These are phyloP conservation scores for Aspergillus aculeatinus DNA, from an alignment of 2,329 filamentous ascomycete species.

Conservation along the genomic window DNA sequence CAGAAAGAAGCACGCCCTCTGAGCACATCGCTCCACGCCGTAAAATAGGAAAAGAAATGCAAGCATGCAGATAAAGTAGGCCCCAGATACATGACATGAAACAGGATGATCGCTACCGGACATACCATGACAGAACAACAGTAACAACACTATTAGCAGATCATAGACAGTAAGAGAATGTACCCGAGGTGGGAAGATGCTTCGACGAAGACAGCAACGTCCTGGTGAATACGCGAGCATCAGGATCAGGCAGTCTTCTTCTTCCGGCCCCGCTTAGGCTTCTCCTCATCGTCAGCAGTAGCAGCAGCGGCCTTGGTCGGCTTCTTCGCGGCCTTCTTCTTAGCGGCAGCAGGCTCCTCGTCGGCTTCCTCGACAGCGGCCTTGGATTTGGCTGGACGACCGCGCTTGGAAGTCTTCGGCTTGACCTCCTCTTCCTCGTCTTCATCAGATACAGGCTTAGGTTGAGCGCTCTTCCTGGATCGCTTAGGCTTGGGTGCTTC, in stretches of 20 bases:
- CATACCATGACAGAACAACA: neutral
- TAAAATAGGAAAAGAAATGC: neutral
- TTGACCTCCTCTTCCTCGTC: neutral
- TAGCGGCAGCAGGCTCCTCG: slow-evolving; percentile 5
- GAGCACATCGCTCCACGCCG: neutral
- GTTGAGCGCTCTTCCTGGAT: slow-evolving; percentile 13
- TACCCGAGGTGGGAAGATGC: neutral
- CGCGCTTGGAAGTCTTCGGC: neutral
- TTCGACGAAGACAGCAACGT: neutral
- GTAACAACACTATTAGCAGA: neutral
- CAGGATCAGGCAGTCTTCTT: slow-evolving; percentile 19
- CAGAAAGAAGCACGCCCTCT: neutral
- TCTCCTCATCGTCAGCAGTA: slow-evolving; percentile 19
- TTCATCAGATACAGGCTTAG: slow-evolving; percentile 3
- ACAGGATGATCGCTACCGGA: neutral
- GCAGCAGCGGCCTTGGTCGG: slow-evolving; percentile 7
- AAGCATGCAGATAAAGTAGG: neutral
- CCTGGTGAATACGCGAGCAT: neutral
- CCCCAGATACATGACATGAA: neutral
- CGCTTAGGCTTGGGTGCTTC: slow-evolving; percentile 21
- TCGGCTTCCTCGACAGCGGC: slow-evolving; percentile 11
- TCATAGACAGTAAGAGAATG: neutral
- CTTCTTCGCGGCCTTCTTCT: slow-evolving; percentile 22
- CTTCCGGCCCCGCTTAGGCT: slow-evolving; percentile 27
- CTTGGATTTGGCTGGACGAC: slow-evolving; percentile 7